Percentiles rank a stretch among this genome's conserved stretches.
phyloP scores from a whole-genome alignment of 805 yeast species.

The Candida ficus region DNA sequence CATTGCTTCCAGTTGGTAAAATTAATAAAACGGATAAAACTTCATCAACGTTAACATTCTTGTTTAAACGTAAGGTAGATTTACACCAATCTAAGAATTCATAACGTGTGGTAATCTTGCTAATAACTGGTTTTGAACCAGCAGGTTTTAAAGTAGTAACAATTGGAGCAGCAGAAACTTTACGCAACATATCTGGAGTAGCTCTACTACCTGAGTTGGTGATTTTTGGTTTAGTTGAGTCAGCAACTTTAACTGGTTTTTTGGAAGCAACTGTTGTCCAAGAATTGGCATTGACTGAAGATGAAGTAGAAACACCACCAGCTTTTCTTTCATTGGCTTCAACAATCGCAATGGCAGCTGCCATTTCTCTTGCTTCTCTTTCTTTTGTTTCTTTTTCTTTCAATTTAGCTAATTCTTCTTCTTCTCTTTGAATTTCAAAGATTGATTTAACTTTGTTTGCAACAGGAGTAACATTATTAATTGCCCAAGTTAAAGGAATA shows the following conservation, averaged over 20 bases:
- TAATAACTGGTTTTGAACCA: slow-evolving; percentile 17
- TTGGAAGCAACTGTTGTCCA: slow-evolving; percentile 37
- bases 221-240: slow-evolving; percentile 9
- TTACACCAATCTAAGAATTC: slow-evolving; percentile 74
- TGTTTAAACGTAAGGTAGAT: slow-evolving; percentile 58
- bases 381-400: not conserved
- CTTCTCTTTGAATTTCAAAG: slow-evolving; percentile 60
- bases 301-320: slow-evolving; percentile 9
- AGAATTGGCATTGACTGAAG: slow-evolving; percentile 15
- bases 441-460: slow-evolving; percentile 50
- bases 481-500: slow-evolving; percentile 8
- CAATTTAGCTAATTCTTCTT: slow-evolving; percentile 29
- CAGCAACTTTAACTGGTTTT: slow-evolving; percentile 13
- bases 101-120: slow-evolving; percentile 37
- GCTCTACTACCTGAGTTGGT: slow-evolving; percentile 14
- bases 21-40: slow-evolving; percentile 75
- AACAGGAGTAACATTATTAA: not conserved
- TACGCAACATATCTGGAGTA: slow-evolving; percentile 32
- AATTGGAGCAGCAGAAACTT: slow-evolving; percentile 28
- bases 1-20: slow-evolving; percentile 62
- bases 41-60: slow-evolving; percentile 73
- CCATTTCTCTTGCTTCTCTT: slow-evolving; percentile 7
- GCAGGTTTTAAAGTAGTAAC: slow-evolving; percentile 8
- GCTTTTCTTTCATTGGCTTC: slow-evolving; percentile 9
- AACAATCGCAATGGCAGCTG: slow-evolving; percentile 22